A percentile compares a stretch with the other conserved stretches of the same genome.
Evolutionary conservation across 129 eudicot genomes (phyloP).

Genomic region (Chrysanthemum seticuspe): DNA sequence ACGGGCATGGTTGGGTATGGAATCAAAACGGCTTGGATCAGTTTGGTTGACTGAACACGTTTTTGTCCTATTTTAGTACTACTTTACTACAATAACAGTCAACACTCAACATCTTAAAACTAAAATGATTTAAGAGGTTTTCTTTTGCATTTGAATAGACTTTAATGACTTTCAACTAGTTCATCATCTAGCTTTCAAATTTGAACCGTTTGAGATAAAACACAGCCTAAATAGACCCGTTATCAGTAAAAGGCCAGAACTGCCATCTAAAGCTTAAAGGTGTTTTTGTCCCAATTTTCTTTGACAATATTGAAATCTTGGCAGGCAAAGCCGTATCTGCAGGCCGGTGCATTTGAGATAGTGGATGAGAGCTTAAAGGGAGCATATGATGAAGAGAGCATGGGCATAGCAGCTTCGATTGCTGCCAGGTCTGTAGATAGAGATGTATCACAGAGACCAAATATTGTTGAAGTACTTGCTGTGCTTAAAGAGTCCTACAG

Average conservation of each 20-base stretch:
- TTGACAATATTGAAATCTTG: conserved; percentile 11
- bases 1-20: conserved; percentile 3
- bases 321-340: conserved; percentile 94
- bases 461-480: conserved; percentile 60
- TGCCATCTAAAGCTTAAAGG: conserved; percentile 13
- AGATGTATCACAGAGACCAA: conserved; percentile 82
- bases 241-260: not conserved
- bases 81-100: too few relatives aligned
- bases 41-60: not conserved
- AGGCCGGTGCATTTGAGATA: conserved; percentile 84
- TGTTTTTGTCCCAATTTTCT: conserved; percentile 8
- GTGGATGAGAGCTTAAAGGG: conserved; percentile 82
- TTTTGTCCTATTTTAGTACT: not conserved
- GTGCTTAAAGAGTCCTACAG: conserved; percentile 87
- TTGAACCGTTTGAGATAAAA: not conserved
- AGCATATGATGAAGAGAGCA: conserved; percentile 73
- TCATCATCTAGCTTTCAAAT: too few relatives aligned
- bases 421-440: conserved; percentile 91
- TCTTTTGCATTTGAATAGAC: too few relatives aligned
- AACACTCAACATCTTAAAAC: too few relatives aligned
- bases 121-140: too few relatives aligned
- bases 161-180: too few relatives aligned
- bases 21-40: not conserved
- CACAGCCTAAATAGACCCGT: too few relatives aligned
- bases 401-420: conserved; percentile 62